These are phyloP conservation scores for Ascoidea rubescens DNA, from an alignment of 805 yeast species.

Conservation along the genomic window DNA sequence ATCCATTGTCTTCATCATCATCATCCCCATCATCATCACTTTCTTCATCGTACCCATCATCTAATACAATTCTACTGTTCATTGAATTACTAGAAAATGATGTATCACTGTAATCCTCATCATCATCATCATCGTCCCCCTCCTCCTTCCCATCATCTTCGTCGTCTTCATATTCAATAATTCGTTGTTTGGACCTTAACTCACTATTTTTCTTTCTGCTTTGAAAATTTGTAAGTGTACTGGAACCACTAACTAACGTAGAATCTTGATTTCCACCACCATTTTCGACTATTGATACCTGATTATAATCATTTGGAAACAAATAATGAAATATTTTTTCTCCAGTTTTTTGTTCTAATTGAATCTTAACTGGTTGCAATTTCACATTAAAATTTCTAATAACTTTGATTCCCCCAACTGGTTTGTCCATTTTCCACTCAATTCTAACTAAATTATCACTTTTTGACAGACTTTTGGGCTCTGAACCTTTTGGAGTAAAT, in stretches of 20 bases:
- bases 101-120: slow-evolving; percentile 1
- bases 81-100: background rate
- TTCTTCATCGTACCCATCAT: slow-evolving; percentile 8
- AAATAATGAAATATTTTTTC: slow-evolving; percentile 48
- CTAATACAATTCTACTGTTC: background rate
- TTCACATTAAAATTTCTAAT: slow-evolving; percentile 47
- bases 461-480: slow-evolving; percentile 3
- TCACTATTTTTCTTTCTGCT: slow-evolving; percentile 3
- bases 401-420: slow-evolving; percentile 87
- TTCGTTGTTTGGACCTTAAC: background rate
- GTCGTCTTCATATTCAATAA: background rate
- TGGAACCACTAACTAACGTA: slow-evolving; percentile 3
- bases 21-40: slow-evolving; percentile 9
- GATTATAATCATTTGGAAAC: slow-evolving; percentile 39
- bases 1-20: slow-evolving; percentile 4
- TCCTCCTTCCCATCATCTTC: slow-evolving; percentile 1
- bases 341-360: slow-evolving; percentile 61
- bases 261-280: background rate
- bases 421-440: slow-evolving; percentile 68
- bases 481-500: slow-evolving; percentile 12
- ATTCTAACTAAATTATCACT: slow-evolving; percentile 24
- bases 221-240: slow-evolving; percentile 2
- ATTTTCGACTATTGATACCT: slow-evolving; percentile 9
- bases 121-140: slow-evolving; percentile 8
- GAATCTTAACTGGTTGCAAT: slow-evolving; percentile 54